phyloP scores from a whole-genome alignment of 1,284 basidiomycete genomes.

The Sphagnurus paluster region DNA sequence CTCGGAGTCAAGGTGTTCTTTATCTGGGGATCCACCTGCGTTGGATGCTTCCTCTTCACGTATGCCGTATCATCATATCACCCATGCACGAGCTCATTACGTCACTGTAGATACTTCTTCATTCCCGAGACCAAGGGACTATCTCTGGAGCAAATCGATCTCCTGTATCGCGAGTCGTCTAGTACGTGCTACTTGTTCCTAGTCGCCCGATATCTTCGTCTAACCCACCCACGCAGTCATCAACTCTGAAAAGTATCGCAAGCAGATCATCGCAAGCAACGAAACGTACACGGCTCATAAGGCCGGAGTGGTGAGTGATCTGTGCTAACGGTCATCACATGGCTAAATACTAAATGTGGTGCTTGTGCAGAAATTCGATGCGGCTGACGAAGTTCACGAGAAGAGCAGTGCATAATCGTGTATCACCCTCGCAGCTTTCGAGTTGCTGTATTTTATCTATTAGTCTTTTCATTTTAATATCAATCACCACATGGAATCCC shows the following conservation, averaged over 20 bases:
- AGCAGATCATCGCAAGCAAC: constrained; percentile 17
- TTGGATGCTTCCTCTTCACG: constrained; percentile 59
- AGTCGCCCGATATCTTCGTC: background rate
- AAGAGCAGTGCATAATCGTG: too few relatives aligned
- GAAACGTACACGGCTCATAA: constrained; percentile 18
- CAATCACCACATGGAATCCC: too few relatives aligned
- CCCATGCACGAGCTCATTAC: background rate
- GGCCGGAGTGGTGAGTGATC: too few relatives aligned
- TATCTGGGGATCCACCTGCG: constrained; percentile 70
- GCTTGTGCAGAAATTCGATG: too few relatives aligned
- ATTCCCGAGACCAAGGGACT: constrained; percentile 66
- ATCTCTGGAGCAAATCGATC: constrained; percentile 68
- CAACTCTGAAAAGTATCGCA: constrained; percentile 20
- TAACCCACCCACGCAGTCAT: constrained; percentile 11
- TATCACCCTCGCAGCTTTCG: too few relatives aligned
- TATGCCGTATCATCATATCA: constrained; percentile 28
- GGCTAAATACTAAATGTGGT: too few relatives aligned
- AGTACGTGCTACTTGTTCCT: constrained; percentile 11
- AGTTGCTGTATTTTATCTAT: too few relatives aligned
- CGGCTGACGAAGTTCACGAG: too few relatives aligned
- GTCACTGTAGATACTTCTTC: constrained; percentile 40
- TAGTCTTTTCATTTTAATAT: too few relatives aligned
- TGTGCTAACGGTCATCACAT: too few relatives aligned
- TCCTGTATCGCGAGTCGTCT: constrained; percentile 37
- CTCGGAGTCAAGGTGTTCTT: constrained; percentile 77